Evolutionary conservation across 768 basidiomycete species (phyloP).

Genomic region (Russula virescens): DNA sequence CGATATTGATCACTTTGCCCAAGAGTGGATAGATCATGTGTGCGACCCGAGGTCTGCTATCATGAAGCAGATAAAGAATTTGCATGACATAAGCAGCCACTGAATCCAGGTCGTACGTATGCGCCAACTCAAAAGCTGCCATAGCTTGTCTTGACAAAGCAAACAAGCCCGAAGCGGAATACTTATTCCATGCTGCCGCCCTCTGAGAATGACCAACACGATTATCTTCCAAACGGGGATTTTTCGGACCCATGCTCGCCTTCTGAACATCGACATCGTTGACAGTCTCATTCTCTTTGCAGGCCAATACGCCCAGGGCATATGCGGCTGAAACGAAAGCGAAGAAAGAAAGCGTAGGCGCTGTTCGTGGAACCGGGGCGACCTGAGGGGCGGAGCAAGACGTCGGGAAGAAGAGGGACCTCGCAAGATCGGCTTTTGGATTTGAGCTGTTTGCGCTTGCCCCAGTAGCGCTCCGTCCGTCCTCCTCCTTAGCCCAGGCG

Average conservation of each 20-base stretch:
- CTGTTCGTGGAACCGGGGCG: neutral
- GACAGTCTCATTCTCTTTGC: slow-evolving; percentile 22
- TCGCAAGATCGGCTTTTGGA: slow-evolving; percentile 21
- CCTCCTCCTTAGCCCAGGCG: slow-evolving; percentile 35
- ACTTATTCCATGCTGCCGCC: slow-evolving; percentile 16
- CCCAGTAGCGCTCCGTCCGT: slow-evolving; percentile 21
- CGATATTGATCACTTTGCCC: slow-evolving; percentile 64
- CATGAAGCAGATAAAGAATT: slow-evolving; percentile 48
- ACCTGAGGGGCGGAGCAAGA: neutral
- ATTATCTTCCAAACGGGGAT: slow-evolving; percentile 21
- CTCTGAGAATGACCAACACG: slow-evolving; percentile 9
- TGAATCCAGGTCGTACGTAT: slow-evolving; percentile 49
- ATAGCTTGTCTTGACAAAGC: slow-evolving; percentile 47
- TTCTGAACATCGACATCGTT: slow-evolving; percentile 14
- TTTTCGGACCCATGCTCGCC: slow-evolving; percentile 9
- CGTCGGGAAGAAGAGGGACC: slow-evolving; percentile 20
- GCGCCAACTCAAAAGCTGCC: slow-evolving; percentile 38
- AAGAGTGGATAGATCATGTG: slow-evolving; percentile 43
- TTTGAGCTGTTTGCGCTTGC: slow-evolving; percentile 4
- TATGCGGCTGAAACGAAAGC: slow-evolving; percentile 22
- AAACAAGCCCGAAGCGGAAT: slow-evolving; percentile 34
- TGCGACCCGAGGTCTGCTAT: slow-evolving; percentile 40
- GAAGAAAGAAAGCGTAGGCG: slow-evolving; percentile 25
- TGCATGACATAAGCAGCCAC: slow-evolving; percentile 55
- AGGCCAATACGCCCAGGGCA: slow-evolving; percentile 22